A percentile compares a stretch with the other conserved stretches of the same genome.
phyloP scores from a whole-genome alignment of 306 rosid species.

The Mucuna pruriens region DNA sequence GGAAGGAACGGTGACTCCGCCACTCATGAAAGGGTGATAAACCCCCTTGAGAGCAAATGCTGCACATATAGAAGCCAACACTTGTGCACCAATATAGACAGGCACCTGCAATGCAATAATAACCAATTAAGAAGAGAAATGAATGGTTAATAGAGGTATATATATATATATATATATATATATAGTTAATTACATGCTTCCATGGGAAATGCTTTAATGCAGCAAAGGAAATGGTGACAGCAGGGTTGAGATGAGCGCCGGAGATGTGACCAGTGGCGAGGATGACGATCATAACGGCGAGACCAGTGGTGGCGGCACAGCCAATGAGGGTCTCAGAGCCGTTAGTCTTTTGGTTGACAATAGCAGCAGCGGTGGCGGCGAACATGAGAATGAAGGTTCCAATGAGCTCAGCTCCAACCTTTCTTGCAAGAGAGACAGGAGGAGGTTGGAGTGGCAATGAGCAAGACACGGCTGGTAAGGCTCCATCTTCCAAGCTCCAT shows the following conservation, averaged over 20 bases:
- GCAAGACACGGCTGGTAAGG: conserved; percentile 60
- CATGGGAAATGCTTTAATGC: conserved; percentile 89
- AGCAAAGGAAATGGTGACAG: conserved; percentile 86
- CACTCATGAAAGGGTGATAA: conserved; percentile 76
- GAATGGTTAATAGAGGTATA: no score
- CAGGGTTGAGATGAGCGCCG: conserved; percentile 93
- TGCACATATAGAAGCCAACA: conserved; percentile 71
- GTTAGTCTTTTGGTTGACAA: conserved; percentile 74
- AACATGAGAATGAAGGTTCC: conserved; percentile 79
- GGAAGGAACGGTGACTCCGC: conserved; percentile 87
- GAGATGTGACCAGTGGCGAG: conserved; percentile 88
- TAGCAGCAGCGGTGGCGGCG: conserved; percentile 75
- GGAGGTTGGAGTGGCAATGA: conserved; percentile 72
- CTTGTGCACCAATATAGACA: conserved; percentile 75
- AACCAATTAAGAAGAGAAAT: background rate
- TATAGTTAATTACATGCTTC: no score
- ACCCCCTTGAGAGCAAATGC: conserved; percentile 72
- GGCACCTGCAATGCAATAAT: conserved; percentile 60
- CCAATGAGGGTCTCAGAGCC: conserved; percentile 77
- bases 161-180: no score
- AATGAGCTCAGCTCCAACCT: conserved; percentile 94
- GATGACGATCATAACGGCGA: conserved; percentile 82
- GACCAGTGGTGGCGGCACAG: conserved; percentile 74
- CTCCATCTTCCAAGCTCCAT: conserved; percentile 74
- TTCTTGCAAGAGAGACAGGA: conserved; percentile 71